Conservation (phyloP, 305 asterid genomes). For the Fraxinus paxiana region DNA sequence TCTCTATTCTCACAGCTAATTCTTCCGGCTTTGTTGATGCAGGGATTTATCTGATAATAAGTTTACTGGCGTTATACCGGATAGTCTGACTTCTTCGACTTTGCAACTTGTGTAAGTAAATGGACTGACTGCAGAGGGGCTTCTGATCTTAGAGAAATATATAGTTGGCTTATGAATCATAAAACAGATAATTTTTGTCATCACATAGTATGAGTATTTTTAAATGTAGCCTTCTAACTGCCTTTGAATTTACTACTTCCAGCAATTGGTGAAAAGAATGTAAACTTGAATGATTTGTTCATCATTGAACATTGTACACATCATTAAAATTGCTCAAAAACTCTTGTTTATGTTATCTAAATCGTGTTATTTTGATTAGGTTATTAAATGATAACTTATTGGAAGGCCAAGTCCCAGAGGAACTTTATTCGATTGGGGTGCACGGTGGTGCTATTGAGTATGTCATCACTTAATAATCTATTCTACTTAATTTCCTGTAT, state of each 20-base stretch:
- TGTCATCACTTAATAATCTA: constrained; percentile 26
- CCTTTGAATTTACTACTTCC: neutral
- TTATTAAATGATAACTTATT: constrained; percentile 61
- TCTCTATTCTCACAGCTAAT: neutral
- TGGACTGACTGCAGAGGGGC: neutral
- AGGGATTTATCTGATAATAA: constrained; percentile 89
- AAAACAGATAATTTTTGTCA: neutral
- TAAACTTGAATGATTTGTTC: neutral
- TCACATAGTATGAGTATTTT: neutral
- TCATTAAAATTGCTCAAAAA: neutral
- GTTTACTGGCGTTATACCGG: constrained; percentile 74
- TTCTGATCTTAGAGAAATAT: neutral
- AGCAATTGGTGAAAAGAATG: neutral
- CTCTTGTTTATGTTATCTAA: neutral
- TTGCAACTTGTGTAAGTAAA: constrained; percentile 81
- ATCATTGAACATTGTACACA: neutral
- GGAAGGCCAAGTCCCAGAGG: constrained; percentile 81
- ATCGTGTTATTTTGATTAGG: constrained; percentile 36
- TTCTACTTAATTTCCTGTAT: neutral
- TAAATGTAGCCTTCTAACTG: neutral
- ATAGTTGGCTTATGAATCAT: neutral
- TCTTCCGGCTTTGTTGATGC: constrained; percentile 29
- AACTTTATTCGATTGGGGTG: constrained; percentile 81
- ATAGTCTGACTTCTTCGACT: constrained; percentile 64
- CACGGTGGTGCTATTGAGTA: constrained; percentile 96